Evolutionary conservation across 371 early-diverging fungal species (phyloP), one percentile per base, ranked within the genome.

Genomic region (Mortierella sp.): DNA sequence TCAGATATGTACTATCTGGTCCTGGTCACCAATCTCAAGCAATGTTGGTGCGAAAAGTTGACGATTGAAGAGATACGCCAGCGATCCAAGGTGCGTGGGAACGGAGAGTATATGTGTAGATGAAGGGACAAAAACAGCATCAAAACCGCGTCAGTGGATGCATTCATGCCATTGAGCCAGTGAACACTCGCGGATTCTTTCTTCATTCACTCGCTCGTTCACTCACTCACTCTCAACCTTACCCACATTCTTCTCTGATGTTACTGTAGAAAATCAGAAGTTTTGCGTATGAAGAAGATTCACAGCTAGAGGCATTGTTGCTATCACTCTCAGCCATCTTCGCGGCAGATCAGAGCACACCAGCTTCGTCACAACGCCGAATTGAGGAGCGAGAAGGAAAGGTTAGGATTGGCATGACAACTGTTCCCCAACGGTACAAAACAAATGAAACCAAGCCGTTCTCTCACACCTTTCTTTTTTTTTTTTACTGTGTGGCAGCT

Each of bases 201-300:
- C 26, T 56, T 41, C 26, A 45, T 56, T 24, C 26, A 10, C 10
- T 24, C 26, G 24, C 24, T 16, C 24, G 13, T 8, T 24, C 21
- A 12, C n/a, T n/a, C n/a, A n/a, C n/a, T n/a, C n/a, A 34, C 34
- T 34, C 34, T n/a, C n/a, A n/a, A 34, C 34, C 34, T 10, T 34
- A 34, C 34, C 24, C 24, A 2, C 24, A 16, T 45, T 10, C 19
- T 46, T 61, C 34, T 23, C n/a, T 45, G 23, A 30, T 27, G 38
- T 7, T 27, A 9, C n/a, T 31, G 14, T 58, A 76, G 76, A 62
- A 45, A 14, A 76, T 76, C 21, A 65, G 39, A 39, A 76, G 70
- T 55, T 76, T 76, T 50, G 76, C 64, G 3, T 63, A 76, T 28
- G 76, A 76, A 27, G 76, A 76, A 27, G 76, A 76, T 19, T 43